Percentiles rank a stretch among this genome's conserved stretches.
phyloP scores from a whole-genome alignment of 2,329 filamentous ascomycete species.

The Samsoniella hepiali region DNA sequence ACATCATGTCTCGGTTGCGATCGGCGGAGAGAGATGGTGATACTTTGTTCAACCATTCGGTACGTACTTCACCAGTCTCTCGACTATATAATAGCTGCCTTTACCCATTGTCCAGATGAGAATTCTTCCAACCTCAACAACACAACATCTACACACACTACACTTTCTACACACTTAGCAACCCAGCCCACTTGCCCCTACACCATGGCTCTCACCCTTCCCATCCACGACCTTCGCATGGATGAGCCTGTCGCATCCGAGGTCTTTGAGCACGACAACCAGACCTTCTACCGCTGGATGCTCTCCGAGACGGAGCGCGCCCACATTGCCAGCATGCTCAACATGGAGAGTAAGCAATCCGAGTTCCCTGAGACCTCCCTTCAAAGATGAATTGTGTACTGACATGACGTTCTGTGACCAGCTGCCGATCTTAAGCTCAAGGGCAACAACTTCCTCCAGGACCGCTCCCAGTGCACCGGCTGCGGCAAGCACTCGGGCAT shows the following conservation, averaged over 20 bases:
- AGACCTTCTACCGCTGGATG: constrained; percentile 10
- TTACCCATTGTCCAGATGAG: neutral
- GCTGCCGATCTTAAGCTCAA: constrained; percentile 8
- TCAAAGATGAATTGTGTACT: neutral
- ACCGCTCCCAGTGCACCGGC: constrained; percentile 11
- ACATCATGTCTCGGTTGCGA: neutral
- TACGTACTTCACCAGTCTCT: neutral
- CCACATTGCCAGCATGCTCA: constrained; percentile 16
- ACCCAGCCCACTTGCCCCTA: neutral
- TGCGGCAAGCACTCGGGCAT: constrained; percentile 17
- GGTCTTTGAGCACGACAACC: neutral
- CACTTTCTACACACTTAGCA: neutral
- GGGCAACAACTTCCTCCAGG: constrained; percentile 11
- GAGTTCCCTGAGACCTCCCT: neutral
- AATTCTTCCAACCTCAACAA: neutral
- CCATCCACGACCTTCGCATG: constrained; percentile 3
- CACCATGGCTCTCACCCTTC: constrained; percentile 8
- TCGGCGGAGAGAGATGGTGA: no score
- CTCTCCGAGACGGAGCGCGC: constrained; percentile 9
- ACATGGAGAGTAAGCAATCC: constrained; percentile 2
- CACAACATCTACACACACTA: neutral
- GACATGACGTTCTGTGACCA: neutral
- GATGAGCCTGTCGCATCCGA: constrained; percentile 7
- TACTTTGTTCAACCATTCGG: neutral
- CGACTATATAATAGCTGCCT: neutral